Evolutionary conservation across 805 yeast genomes (phyloP).

Genomic region (Hanseniaspora clermontiae): DNA sequence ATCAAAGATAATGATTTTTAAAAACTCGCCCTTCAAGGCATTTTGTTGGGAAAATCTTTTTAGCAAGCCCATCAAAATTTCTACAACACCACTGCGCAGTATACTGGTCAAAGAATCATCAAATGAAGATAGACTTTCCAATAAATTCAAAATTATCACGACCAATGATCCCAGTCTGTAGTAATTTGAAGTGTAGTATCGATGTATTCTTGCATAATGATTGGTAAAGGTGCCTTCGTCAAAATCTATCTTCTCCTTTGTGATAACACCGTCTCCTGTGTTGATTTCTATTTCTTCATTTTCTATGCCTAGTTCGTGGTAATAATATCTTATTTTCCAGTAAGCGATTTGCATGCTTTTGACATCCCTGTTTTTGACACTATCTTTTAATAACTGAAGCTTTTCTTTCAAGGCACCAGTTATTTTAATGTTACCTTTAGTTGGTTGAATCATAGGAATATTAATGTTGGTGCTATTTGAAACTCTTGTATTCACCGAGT

Average conservation of each 20-base stretch:
- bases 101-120: slow-evolving; percentile 44
- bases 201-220: slow-evolving; percentile 42
- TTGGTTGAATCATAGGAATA: slow-evolving; percentile 56
- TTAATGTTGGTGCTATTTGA: slow-evolving; percentile 50
- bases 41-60: slow-evolving; percentile 76
- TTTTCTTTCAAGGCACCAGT: slow-evolving; percentile 76
- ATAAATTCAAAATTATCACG: slow-evolving; percentile 48
- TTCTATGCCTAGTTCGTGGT: background rate
- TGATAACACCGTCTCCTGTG: background rate
- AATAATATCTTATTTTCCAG: slow-evolving; percentile 40
- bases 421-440: slow-evolving; percentile 24
- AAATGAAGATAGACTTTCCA: slow-evolving; percentile 29
- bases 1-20: slow-evolving; percentile 63
- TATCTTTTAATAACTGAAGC: slow-evolving; percentile 46
- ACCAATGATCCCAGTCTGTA: slow-evolving; percentile 51
- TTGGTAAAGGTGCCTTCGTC: background rate
- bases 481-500: slow-evolving; percentile 39
- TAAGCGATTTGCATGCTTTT: slow-evolving; percentile 56
- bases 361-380: slow-evolving; percentile 31
- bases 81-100: slow-evolving; percentile 45
- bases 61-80: slow-evolving; percentile 40
- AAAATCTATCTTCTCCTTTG: background rate
- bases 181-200: slow-evolving; percentile 41
- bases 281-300: background rate
- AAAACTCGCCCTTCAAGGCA: slow-evolving; percentile 62